Evolutionary conservation across 106 monocot species (phyloP).

Genomic region (Xerophyta viscosa): DNA sequence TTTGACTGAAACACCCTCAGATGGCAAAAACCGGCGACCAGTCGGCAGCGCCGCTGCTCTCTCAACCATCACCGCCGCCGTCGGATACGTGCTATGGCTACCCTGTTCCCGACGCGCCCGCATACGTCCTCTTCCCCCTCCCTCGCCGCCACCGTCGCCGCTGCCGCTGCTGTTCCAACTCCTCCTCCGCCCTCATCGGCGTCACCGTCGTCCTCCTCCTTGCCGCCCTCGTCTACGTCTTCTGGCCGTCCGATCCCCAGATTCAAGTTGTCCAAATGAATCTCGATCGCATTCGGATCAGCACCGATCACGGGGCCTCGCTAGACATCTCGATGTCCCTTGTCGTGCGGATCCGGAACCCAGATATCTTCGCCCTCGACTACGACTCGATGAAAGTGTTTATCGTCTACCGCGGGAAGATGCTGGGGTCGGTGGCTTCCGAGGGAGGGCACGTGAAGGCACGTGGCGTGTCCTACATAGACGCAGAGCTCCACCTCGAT

Average conservation of each 20-base stretch:
- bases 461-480: conserved; percentile 59
- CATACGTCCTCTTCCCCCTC: too few relatives aligned
- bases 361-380: conserved; percentile 66
- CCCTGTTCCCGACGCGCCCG: too few relatives aligned
- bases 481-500: conserved; percentile 57
- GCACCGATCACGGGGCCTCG: conserved; percentile 13
- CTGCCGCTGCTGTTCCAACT: not conserved
- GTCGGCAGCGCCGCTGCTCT: too few relatives aligned
- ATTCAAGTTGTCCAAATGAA: conserved; percentile 48
- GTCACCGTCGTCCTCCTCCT: conserved; percentile 8
- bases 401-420: conserved; percentile 51
- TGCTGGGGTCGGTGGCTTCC: conserved; percentile 40
- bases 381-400: conserved; percentile 31
- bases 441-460: conserved; percentile 54
- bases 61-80: too few relatives aligned
- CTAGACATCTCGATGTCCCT: conserved; percentile 44
- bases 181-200: too few relatives aligned
- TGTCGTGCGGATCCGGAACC: conserved; percentile 45
- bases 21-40: too few relatives aligned
- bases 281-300: conserved; percentile 36
- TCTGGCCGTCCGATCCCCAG: conserved; percentile 60
- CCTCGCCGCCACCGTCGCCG: not conserved
- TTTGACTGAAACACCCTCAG: too few relatives aligned
- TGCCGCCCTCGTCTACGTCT: conserved; percentile 32
- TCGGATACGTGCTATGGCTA: too few relatives aligned